Percentiles rank a stretch among this genome's conserved stretches.
phyloP scores from a whole-genome alignment of 192 early-diverging fungal species.

The Dissophora globulifera region DNA sequence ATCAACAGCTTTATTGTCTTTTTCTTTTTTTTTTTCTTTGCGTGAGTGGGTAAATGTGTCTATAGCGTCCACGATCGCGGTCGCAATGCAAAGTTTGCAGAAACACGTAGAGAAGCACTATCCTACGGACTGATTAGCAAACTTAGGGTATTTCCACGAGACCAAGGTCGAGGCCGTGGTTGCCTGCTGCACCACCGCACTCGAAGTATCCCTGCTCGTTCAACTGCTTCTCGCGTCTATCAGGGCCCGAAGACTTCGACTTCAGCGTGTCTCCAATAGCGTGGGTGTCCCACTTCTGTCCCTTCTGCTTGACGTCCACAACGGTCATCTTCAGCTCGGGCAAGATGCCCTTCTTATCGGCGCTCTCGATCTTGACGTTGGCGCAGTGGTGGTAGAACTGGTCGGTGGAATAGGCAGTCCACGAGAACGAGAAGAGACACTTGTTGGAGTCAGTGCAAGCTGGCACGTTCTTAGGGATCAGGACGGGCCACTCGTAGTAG shows the following conservation, averaged over 20 bases:
- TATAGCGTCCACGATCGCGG: too few species aligned
- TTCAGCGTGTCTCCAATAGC: conserved; percentile 10
- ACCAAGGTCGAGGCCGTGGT: conserved; percentile 16
- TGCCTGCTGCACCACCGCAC: conserved; percentile 23
- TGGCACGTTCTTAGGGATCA: conserved; percentile 44
- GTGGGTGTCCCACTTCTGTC: conserved; percentile 11
- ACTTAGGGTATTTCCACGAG: neutral
- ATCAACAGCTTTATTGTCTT: too few species aligned
- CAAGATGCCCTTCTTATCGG: conserved; percentile 8
- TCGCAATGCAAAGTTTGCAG: too few species aligned
- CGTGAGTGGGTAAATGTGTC: too few species aligned
- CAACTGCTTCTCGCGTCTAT: neutral
- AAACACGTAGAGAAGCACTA: too few species aligned
- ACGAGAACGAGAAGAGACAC: conserved; percentile 63
- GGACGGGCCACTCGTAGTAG: conserved; percentile 49
- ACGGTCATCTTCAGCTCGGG: conserved; percentile 28
- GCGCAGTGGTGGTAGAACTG: conserved; percentile 80
- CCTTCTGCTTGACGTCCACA: conserved; percentile 12
- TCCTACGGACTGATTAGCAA: too few species aligned
- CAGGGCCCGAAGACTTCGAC: conserved; percentile 16
- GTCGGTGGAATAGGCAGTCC: conserved; percentile 76
- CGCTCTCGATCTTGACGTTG: conserved; percentile 67
- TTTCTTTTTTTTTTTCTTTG: too few species aligned
- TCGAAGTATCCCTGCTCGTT: conserved; percentile 21
- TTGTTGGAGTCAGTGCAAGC: conserved; percentile 24